These are phyloP conservation scores for Lipomyces yamadae DNA, from an alignment of 805 yeast genomes.

Conservation along the genomic window DNA sequence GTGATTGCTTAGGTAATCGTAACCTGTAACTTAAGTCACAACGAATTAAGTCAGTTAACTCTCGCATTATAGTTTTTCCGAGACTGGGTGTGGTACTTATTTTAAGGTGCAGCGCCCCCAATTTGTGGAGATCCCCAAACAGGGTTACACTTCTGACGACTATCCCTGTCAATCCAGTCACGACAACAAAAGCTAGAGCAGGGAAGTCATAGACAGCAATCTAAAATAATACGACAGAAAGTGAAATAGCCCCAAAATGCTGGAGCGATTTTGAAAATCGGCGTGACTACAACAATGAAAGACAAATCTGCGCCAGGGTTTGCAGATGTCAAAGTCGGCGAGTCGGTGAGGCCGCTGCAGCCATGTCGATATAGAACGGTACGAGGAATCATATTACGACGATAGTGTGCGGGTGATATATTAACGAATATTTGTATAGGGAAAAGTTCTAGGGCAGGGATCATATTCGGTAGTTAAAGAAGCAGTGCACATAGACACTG, in stretches of 20 bases:
- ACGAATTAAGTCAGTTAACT: background rate
- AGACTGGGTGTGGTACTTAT: background rate
- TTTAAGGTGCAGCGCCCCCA: no score
- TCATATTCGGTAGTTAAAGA: slow-evolving; percentile 52
- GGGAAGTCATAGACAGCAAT: background rate
- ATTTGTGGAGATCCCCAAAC: no score
- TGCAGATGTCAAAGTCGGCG: background rate
- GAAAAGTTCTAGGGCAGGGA: slow-evolving; percentile 50
- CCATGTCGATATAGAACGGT: slow-evolving; percentile 26
- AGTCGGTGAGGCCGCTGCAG: slow-evolving; percentile 7
- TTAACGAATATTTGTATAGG: slow-evolving; percentile 33
- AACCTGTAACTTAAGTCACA: no score
- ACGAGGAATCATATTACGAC: background rate
- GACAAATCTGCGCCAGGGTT: background rate
- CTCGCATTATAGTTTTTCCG: background rate
- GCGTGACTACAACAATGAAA: background rate
- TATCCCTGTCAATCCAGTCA: background rate
- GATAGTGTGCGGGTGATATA: background rate
- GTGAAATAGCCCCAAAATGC: background rate
- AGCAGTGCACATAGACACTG: slow-evolving; percentile 50
- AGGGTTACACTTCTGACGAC: no score
- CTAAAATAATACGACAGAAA: background rate
- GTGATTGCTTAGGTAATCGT: no score
- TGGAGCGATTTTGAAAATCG: background rate
- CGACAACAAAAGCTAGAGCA: background rate